Evolutionary conservation across 140 eudicot species (phyloP).

Genomic region (Ambrosia hybrid): DNA sequence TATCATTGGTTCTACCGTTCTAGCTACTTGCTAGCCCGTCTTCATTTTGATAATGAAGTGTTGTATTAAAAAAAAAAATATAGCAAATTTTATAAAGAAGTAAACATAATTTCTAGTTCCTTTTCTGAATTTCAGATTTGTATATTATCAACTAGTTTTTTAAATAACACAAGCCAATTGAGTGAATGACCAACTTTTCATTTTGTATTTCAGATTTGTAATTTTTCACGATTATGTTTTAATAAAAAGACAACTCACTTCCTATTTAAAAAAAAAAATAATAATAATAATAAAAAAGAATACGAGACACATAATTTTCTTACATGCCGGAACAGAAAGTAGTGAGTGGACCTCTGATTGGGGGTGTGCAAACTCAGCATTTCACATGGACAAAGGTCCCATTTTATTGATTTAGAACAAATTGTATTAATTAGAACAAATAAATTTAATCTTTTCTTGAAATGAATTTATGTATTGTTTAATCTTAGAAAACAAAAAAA

Average conservation of each 20-base stretch:
- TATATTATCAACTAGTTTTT: no score
- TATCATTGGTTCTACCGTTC: no score
- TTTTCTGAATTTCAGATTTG: no score
- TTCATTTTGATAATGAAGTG: no score
- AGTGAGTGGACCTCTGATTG: constrained; percentile 12
- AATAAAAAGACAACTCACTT: no score
- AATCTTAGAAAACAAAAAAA: no score
- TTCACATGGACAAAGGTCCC: constrained; percentile 36
- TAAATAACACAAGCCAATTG: background rate
- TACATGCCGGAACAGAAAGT: background rate
- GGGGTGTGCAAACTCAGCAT: constrained; percentile 24
- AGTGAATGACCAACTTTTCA: background rate
- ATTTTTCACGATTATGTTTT: no score
- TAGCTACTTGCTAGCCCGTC: no score
- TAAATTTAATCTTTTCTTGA: background rate
- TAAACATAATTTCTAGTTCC: no score
- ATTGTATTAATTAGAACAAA: background rate
- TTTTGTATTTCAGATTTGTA: background rate
- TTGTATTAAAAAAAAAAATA: no score
- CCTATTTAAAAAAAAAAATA: no score
- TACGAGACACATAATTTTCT: background rate
- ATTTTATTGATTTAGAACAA: background rate
- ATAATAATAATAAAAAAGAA: background rate
- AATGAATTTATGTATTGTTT: background rate
- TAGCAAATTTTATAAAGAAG: no score